A percentile compares a stretch with the other conserved stretches of the same genome.
Evolutionary conservation across 2,329 filamentous ascomycete genomes (phyloP).

Genomic region (Claviceps digitariae): DNA sequence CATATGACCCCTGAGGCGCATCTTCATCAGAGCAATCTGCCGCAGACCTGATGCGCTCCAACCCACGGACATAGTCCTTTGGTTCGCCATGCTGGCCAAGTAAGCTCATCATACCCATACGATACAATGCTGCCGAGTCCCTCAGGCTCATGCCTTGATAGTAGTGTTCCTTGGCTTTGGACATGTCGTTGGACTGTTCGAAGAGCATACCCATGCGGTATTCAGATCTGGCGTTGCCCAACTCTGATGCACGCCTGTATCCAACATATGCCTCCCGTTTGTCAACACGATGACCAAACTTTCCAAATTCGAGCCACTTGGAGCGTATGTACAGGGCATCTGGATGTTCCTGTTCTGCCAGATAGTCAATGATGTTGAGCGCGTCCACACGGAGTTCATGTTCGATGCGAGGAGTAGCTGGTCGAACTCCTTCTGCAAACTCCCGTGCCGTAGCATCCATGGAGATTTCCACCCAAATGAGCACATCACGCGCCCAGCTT

Average conservation of each 20-base stretch:
- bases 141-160: slow-evolving; percentile 62
- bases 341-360: slow-evolving; percentile 83
- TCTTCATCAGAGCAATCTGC: slow-evolving; percentile 89
- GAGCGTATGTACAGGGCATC: slow-evolving; percentile 88
- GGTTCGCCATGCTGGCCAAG: slow-evolving; percentile 84
- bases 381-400: slow-evolving; percentile 81
- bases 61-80: slow-evolving; percentile 64
- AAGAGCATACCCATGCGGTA: slow-evolving; percentile 98
- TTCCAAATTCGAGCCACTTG: slow-evolving; percentile 97
- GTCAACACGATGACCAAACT: slow-evolving; percentile 80
- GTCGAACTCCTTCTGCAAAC: slow-evolving; percentile 36
- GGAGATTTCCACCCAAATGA: slow-evolving; percentile 77
- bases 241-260: slow-evolving; percentile 74
- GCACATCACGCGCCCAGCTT: slow-evolving; percentile 86
- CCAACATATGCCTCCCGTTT: slow-evolving; percentile 87
- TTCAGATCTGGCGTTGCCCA: slow-evolving; percentile 77
- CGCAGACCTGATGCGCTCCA: slow-evolving; percentile 71
- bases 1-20: slow-evolving; percentile 88
- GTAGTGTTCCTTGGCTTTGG: slow-evolving; percentile 86
- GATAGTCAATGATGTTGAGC: slow-evolving; percentile 79
- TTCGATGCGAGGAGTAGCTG: slow-evolving; percentile 73
- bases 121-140: slow-evolving; percentile 77
- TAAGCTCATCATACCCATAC: slow-evolving; percentile 94
- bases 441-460: slow-evolving; percentile 64
- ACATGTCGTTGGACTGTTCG: slow-evolving; percentile 84